Evolutionary conservation across 2,329 filamentous ascomycete genomes (phyloP).

Genomic region (Calonectria fujianensis): DNA sequence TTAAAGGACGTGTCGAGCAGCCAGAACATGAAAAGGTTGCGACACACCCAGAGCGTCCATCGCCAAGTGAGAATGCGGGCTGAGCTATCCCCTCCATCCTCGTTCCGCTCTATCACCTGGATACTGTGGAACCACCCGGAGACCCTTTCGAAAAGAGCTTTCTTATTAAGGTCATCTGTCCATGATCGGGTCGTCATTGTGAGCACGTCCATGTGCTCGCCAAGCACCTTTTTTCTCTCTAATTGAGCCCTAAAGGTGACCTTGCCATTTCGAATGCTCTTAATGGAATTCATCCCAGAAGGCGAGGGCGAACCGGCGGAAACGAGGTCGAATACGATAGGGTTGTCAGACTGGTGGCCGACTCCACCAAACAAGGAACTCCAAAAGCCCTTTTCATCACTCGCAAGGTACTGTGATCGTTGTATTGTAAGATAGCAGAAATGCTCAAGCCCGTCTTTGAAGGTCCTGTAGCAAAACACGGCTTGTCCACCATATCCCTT

Average conservation of each 20-base stretch:
- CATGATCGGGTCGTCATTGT: not conserved
- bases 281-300: not conserved
- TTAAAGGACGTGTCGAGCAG: not conserved
- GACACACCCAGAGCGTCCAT: not conserved
- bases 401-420: not conserved
- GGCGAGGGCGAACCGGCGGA: not conserved
- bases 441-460: not conserved
- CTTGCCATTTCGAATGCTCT: not conserved
- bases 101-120: not conserved
- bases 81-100: not conserved
- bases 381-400: not conserved
- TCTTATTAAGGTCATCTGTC: not conserved
- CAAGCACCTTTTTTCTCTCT: not conserved
- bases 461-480: conserved; percentile 10
- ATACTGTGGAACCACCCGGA: not conserved
- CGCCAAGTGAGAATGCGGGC: not conserved
- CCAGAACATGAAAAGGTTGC: not conserved
- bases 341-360: not conserved
- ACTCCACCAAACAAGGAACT: not conserved
- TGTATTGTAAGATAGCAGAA: not conserved
- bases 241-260: not conserved
- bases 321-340: not conserved
- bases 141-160: not conserved
- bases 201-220: not conserved
- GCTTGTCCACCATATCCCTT: not conserved